Percentiles rank a stretch among this genome's conserved stretches.
phyloP scores from a whole-genome alignment of 2,329 filamentous ascomycete species.

The Nigrospora oryzae region DNA sequence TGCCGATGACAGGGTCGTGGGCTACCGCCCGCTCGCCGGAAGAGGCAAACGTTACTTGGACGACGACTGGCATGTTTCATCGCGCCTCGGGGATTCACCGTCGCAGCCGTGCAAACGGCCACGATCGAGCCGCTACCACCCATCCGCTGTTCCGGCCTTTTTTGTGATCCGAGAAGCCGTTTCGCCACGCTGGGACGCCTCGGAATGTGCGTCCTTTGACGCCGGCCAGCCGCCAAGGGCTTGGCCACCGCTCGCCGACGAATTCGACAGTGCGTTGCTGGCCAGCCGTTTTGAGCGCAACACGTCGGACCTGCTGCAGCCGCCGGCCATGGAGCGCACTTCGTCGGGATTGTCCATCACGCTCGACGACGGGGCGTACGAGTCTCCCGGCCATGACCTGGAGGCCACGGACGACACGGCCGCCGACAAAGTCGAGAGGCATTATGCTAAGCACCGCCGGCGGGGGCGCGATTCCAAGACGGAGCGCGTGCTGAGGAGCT shows the following conservation, averaged over 20 bases:
- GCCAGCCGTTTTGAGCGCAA: neutral
- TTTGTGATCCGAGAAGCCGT: slow-evolving; percentile 22
- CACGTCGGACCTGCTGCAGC: neutral
- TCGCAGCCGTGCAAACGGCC: slow-evolving; percentile 24
- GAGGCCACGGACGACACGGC: slow-evolving; percentile 38
- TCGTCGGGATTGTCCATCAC: slow-evolving; percentile 40
- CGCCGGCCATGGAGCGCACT: slow-evolving; percentile 35
- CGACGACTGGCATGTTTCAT: slow-evolving; percentile 19
- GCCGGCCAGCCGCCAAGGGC: neutral
- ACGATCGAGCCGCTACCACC: slow-evolving; percentile 6
- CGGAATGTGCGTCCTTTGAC: neutral
- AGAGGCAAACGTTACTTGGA: slow-evolving; percentile 31
- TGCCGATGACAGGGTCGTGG: slow-evolving; percentile 10
- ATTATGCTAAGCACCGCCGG: slow-evolving; percentile 35
- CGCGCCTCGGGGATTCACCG: slow-evolving; percentile 23
- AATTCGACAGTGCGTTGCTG: too few relatives aligned
- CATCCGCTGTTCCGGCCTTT: slow-evolving; percentile 16
- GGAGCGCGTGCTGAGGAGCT: slow-evolving; percentile 47
- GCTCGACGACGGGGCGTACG: slow-evolving; percentile 18
- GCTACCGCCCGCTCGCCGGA: slow-evolving; percentile 17
- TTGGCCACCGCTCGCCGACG: neutral
- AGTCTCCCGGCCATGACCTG: slow-evolving; percentile 24
- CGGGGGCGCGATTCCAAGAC: slow-evolving; percentile 41
- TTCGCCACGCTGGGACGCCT: neutral
- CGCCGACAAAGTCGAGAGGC: slow-evolving; percentile 36